Conservation (phyloP, 2,329 filamentous ascomycete species). For the Fusarium euwallaceae region DNA sequence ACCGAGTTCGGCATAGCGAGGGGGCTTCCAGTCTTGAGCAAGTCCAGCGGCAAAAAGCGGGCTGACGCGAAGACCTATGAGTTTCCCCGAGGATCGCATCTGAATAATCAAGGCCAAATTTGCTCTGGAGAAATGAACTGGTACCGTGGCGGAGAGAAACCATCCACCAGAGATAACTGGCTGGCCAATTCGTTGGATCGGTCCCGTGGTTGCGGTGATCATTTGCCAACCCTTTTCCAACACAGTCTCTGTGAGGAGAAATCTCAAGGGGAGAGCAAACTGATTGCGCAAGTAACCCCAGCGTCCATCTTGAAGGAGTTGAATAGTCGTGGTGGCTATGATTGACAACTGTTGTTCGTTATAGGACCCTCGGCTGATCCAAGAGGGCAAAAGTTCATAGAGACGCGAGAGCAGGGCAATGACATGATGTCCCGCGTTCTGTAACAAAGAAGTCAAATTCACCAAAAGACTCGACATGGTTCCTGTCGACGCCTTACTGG, state of each 20-base stretch:
- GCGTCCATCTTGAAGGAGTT: not conserved
- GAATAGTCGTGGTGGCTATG: not conserved
- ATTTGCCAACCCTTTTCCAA: slow-evolving; percentile 8
- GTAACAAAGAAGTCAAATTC: not conserved
- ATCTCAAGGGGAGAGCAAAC: not conserved
- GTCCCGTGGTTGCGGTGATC: not conserved
- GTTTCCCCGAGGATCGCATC: not conserved
- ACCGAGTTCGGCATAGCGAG: not conserved
- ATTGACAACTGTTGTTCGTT: not conserved
- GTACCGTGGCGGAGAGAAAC: slow-evolving; percentile 6
- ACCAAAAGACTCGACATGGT: not conserved
- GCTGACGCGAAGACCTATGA: not conserved
- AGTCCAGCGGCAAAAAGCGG: not conserved
- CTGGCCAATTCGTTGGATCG: not conserved
- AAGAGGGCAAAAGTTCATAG: not conserved
- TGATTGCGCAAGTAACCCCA: not conserved
- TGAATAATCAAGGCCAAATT: slow-evolving; percentile 1
- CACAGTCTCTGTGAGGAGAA: not conserved
- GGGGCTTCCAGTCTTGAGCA: not conserved
- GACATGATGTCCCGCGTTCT: not conserved
- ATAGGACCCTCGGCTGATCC: not conserved
- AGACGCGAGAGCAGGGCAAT: not conserved
- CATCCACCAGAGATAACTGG: not conserved
- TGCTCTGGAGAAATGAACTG: not conserved
- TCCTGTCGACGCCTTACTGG: not conserved